Evolutionary conservation across 2,329 filamentous ascomycete species (phyloP), one percentile per base, ranked within the genome.

Genomic region (Phialophora expanda): DNA sequence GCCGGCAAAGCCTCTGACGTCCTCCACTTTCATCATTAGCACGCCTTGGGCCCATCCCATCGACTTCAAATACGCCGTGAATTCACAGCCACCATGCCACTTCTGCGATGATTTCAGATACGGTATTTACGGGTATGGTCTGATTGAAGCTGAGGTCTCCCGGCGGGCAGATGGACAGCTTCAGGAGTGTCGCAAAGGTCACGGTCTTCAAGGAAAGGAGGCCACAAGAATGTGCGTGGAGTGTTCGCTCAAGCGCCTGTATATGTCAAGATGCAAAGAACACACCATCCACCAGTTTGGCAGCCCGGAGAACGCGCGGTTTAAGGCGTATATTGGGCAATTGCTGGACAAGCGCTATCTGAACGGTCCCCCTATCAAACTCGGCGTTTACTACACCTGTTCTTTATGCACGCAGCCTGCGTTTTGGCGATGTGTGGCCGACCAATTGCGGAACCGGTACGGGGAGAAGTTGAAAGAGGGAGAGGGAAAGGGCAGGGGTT

Each of bases 21-120:
- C 24, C 51, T 58, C 55, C 24, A 59, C 38, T 50, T 38, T 64
- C 11, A 50, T 62, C 30, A 67, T 70, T 46, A 30, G 38, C 4
- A 73, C 72, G 12, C 56, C 20, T 32, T 73, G 70, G 68, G 65
- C 71, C 7, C 71, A 73, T 62, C 72, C 72, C 1, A 72, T 73
- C 58, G 50, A 72, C 34, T 73, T 71, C 58, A 63, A 69, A 65
- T 12, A n/a, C 17, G 38, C 57, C 60, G n/a, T 12, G 8, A 11
- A 20, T 28, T 12, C 28, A 53, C 9, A 41, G 24, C 38, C 38
- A n/a, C 17, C 38, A n/a, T 73, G 72, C 50, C 64, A 73, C 41
- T 73, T 73, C 51, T 72, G 71, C 55, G 9, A 44, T 14, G 68
- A 73, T 53, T 71, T 67, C 44, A 63, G 67, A 38, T 71, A 67